A percentile compares a stretch with the other conserved stretches of the same genome.
Evolutionary conservation across 352 stramenopile genomes (phyloP).

Genomic region (Saprolegnia parasitica): DNA sequence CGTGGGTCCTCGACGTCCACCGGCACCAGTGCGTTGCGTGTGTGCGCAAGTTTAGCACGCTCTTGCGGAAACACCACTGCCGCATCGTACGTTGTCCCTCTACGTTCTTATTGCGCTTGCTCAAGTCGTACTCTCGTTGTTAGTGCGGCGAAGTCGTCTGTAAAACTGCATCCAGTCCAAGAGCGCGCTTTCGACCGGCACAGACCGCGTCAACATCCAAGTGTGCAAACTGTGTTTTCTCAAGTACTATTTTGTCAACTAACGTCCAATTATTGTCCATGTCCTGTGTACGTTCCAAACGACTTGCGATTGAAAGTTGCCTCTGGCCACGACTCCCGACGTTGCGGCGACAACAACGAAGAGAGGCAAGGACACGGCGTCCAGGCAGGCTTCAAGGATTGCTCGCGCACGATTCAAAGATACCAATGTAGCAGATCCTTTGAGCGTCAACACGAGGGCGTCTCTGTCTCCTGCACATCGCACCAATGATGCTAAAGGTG

Average conservation of each 20-base stretch:
- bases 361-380: too few species aligned
- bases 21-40: not conserved
- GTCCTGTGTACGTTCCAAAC: too few species aligned
- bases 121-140: too few species aligned
- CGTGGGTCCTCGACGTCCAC: not conserved
- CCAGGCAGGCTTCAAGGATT: too few species aligned
- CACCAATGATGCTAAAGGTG: too few species aligned
- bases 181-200: not conserved
- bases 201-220: not conserved
- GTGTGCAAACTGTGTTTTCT: not conserved
- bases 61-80: not conserved
- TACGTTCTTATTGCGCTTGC: not conserved
- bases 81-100: not conserved
- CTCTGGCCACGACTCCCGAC: too few species aligned
- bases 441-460: too few species aligned
- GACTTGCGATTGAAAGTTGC: too few species aligned
- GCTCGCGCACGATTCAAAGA: too few species aligned
- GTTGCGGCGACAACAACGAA: too few species aligned
- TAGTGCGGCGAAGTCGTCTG: not conserved
- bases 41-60: not conserved
- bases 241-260: not conserved
- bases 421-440: too few species aligned
- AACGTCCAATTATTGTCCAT: not conserved
- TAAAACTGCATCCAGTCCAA: not conserved
- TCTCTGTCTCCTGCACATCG: too few species aligned